Conservation (phyloP, 768 basidiomycete genomes). For the Rhizopogon vinicolor region DNA sequence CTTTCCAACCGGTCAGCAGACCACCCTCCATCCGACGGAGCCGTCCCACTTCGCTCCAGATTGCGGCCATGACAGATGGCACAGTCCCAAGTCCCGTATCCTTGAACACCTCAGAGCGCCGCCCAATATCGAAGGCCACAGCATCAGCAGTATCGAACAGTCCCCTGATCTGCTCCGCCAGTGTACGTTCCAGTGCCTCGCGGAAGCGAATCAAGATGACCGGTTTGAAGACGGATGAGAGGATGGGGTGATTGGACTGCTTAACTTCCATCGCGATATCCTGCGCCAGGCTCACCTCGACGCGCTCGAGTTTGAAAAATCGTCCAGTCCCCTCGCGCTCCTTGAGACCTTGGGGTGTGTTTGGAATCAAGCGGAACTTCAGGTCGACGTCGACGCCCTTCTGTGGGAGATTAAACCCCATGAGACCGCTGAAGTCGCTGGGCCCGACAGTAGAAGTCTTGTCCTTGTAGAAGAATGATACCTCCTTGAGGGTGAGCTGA, state of each 20-base stretch:
- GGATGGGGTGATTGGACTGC: conserved; percentile 59
- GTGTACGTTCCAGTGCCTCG: conserved; percentile 53
- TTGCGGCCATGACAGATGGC: conserved; percentile 47
- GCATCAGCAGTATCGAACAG: conserved; percentile 50
- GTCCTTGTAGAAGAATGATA: conserved; percentile 75
- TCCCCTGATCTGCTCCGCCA: conserved; percentile 51
- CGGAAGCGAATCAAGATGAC: conserved; percentile 52
- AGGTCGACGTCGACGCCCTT: conserved; percentile 68
- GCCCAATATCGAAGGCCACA: conserved; percentile 53
- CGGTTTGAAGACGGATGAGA: conserved; percentile 60
- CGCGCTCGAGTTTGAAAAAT: conserved; percentile 56
- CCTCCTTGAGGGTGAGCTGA: conserved; percentile 55
- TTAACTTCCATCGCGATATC: conserved; percentile 51
- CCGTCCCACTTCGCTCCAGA: conserved; percentile 68
- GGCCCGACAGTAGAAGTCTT: conserved; percentile 50
- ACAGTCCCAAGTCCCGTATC: conserved; percentile 55
- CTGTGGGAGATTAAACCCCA: conserved; percentile 57
- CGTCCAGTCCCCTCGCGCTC: conserved; percentile 43
- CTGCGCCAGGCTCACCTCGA: conserved; percentile 50
- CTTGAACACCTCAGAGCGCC: conserved; percentile 57
- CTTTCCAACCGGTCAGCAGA: conserved; percentile 39
- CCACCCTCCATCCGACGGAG: conserved; percentile 36
- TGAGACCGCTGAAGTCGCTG: conserved; percentile 54
- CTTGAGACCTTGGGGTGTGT: conserved; percentile 32
- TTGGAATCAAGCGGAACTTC: conserved; percentile 59